Evolutionary conservation across 2,329 filamentous ascomycete genomes (phyloP), one percentile per base, ranked within the genome.

Genomic region (Lasiodiplodia citricola): DNA sequence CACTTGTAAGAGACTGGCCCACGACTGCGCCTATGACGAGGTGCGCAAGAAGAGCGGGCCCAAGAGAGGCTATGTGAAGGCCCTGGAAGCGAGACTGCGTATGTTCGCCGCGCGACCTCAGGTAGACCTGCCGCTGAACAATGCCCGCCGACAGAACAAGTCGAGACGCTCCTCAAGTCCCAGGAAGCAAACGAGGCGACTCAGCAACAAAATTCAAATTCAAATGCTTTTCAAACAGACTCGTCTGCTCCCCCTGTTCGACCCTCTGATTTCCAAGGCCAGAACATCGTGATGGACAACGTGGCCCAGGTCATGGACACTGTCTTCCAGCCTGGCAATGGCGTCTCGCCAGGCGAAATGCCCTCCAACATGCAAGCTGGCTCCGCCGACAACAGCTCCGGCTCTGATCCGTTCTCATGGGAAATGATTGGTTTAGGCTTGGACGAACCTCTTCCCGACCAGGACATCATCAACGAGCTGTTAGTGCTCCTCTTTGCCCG

Each of bases 61-160:
- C 2, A 97, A 97, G 84, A 87, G 94, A 77, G 94, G 94, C 74
- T 97, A 97, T 78, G 94, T 97, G 70, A 97, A 97, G 84, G 91
- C 94, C 70, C 82, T 98, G 73, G 96, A 98, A 81, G 94, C 96
- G 78, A 88, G 96, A 79, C 83, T 99, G 76, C 94, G 94, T 97
- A 86, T 83, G 91, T 83, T 25, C 14, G 37, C 47, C 54, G 37
- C 21, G 31, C 56, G 63, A 31, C 57, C 23, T 38, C 47, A 47
- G 25, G 54, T 31, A 56, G 57, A 44, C n/a, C 25, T 16, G 51
- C 21, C 31, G 50, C 68, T 71, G 74, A 67, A 50, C 28, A 23
- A n/a, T 52, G 52, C 41, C 44, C 50, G 28, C 74, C 70, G 75
- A 72, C 72, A 96, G 93, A 95, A 79, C 94, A 97, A 86, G 94